Percentiles rank a stretch among this genome's conserved stretches.
These are phyloP conservation scores for Sordariomycetes sp. DNA, from an alignment of 2,329 filamentous ascomycete genomes.

Conservation along the genomic window DNA sequence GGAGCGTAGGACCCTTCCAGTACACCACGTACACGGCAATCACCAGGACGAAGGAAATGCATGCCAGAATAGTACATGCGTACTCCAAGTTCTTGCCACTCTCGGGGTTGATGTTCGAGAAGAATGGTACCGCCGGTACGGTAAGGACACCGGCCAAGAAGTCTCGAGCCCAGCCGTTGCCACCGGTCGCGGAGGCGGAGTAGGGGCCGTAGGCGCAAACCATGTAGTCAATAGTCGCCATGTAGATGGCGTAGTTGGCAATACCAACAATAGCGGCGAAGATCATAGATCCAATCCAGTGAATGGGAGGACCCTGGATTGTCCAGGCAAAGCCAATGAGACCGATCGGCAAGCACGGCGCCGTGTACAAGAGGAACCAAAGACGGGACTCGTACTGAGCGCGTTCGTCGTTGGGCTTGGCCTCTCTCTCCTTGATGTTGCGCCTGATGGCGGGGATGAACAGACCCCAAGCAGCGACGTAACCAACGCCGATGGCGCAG, in stretches of 20 bases:
- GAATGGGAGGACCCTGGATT: constrained; percentile 50
- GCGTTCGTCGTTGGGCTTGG: constrained; percentile 41
- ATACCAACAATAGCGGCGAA: constrained; percentile 60
- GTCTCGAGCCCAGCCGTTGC: constrained; percentile 66
- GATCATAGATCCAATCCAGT: constrained; percentile 61
- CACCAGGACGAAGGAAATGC: constrained; percentile 52
- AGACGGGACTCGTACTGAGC: constrained; percentile 64
- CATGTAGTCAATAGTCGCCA: constrained; percentile 73
- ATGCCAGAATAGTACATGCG: constrained; percentile 55
- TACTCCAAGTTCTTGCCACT: constrained; percentile 44
- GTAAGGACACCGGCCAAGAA: constrained; percentile 65
- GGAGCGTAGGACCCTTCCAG: constrained; percentile 51
- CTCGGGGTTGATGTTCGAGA: constrained; percentile 41
- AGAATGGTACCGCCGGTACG: constrained; percentile 57
- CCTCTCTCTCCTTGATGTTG: constrained; percentile 40
- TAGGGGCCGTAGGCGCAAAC: constrained; percentile 66
- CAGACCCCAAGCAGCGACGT: constrained; percentile 49
- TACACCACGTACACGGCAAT: constrained; percentile 58
- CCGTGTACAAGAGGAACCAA: constrained; percentile 54
- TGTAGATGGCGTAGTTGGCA: constrained; percentile 66
- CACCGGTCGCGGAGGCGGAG: constrained; percentile 65
- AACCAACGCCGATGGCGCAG: constrained; percentile 58
- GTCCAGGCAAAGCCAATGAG: constrained; percentile 65
- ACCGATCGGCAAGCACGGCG: constrained; percentile 53
- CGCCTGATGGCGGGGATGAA: constrained; percentile 49